Percentiles rank a stretch among this genome's conserved stretches.
These are phyloP conservation scores for Alternaria infectoria DNA, from an alignment of 2,329 filamentous ascomycete genomes.

Conservation along the genomic window DNA sequence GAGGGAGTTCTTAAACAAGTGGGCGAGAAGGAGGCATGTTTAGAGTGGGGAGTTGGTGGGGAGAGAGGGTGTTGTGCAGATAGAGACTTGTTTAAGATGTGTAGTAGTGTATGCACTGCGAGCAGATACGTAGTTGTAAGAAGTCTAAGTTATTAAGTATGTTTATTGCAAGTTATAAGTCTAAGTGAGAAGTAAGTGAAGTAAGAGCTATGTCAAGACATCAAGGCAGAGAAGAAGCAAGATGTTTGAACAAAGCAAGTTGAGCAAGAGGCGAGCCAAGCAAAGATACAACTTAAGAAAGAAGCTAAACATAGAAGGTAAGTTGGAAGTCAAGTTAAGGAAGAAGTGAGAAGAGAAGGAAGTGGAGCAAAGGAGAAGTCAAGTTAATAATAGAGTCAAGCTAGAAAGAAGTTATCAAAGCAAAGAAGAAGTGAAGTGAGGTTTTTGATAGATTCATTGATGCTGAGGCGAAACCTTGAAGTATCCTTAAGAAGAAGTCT, in stretches of 20 bases:
- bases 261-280: no score
- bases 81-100: background rate
- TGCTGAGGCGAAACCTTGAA: conserved; percentile 4
- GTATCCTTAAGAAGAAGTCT: background rate
- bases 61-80: background rate
- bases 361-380: background rate
- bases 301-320: background rate
- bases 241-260: background rate
- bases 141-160: background rate
- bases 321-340: background rate
- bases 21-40: conserved; percentile 49
- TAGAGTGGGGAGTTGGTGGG: conserved; percentile 4
- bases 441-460: background rate
- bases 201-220: background rate
- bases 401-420: no score
- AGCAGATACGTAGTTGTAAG: background rate
- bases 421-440: background rate
- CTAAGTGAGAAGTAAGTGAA: background rate
- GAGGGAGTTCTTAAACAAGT: conserved; percentile 47
- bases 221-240: background rate
- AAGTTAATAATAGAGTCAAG: no score
- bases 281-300: no score
- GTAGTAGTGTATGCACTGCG: no score
- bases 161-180: background rate
- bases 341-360: no score